A percentile compares a stretch with the other conserved stretches of the same genome.
Evolutionary conservation across 208 protist genomes (phyloP).

Genomic region (Lotmaria passim): DNA sequence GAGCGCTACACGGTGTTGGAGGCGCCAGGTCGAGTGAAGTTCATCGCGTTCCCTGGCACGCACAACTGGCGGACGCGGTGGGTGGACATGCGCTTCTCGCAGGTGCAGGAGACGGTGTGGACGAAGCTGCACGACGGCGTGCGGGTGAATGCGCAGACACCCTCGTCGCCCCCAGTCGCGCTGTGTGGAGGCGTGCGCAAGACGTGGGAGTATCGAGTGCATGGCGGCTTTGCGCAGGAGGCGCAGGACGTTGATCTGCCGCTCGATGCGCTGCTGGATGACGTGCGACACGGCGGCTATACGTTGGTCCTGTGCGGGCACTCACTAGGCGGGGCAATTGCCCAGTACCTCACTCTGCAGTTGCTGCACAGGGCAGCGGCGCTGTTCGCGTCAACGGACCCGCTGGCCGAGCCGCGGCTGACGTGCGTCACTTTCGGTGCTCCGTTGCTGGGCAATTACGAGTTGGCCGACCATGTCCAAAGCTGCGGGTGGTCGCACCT

Average conservation of each 20-base stretch:
- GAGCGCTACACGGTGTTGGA: constrained; percentile 75
- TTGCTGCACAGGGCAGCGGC: constrained; percentile 45
- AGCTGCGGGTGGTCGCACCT: constrained; percentile 50
- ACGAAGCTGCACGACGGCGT: constrained; percentile 47
- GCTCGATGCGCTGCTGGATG: constrained; percentile 52
- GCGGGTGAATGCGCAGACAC: background rate
- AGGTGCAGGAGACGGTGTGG: constrained; percentile 40
- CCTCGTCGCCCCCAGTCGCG: background rate
- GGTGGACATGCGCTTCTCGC: constrained; percentile 51
- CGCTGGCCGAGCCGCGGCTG: constrained; percentile 34
- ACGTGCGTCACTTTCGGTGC: constrained; percentile 76
- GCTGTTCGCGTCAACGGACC: constrained; percentile 29
- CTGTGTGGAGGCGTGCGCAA: constrained; percentile 52
- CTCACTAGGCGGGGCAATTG: constrained; percentile 77
- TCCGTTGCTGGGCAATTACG: constrained; percentile 73
- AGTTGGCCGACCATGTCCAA: constrained; percentile 59
- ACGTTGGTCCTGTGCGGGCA: constrained; percentile 79
- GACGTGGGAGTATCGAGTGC: constrained; percentile 61
- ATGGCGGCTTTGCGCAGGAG: constrained; percentile 72
- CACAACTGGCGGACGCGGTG: constrained; percentile 78
- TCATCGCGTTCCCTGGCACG: constrained; percentile 80
- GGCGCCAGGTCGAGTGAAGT: constrained; percentile 70
- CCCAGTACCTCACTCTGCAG: constrained; percentile 63
- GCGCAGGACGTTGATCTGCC: constrained; percentile 52
- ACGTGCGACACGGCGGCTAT: constrained; percentile 59